Evolutionary conservation across 139 green algal genomes (phyloP).

Genomic region (Volvox reticuliferus): DNA sequence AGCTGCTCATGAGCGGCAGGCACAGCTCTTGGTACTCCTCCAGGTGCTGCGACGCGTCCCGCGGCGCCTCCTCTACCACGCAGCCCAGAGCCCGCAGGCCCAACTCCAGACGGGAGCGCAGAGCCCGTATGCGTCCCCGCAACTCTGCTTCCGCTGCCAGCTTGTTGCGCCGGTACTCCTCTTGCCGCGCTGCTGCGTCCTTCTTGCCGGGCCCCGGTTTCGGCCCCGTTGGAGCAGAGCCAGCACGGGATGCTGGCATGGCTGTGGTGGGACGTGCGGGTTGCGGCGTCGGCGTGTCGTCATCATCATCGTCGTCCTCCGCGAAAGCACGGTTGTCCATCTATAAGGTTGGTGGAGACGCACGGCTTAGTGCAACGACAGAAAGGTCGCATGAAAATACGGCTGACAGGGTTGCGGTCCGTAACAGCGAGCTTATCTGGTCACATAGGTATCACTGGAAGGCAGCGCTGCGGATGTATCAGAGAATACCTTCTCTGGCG

Average conservation of each 20-base stretch:
- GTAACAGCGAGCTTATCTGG: too few species aligned
- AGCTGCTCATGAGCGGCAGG: conserved; percentile 71
- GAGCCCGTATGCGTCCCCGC: conserved; percentile 63
- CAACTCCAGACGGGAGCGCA: conserved; percentile 71
- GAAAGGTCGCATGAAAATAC: too few species aligned
- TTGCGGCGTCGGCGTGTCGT: conserved; percentile 53
- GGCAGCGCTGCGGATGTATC: too few species aligned
- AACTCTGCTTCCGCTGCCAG: conserved; percentile 76
- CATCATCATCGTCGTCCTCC: conserved; percentile 51
- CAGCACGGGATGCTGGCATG: conserved; percentile 2
- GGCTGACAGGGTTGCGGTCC: too few species aligned
- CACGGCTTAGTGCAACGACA: too few species aligned
- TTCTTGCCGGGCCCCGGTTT: conserved; percentile 59
- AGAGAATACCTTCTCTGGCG: too few species aligned
- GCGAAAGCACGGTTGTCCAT: conserved; percentile 62
- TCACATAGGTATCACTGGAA: too few species aligned
- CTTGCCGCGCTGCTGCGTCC: conserved; percentile 69
- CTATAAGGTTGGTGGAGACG: conserved; percentile 32
- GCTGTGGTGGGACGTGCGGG: conserved; percentile 4
- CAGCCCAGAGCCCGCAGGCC: conserved; percentile 71
- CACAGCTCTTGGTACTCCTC: conserved; percentile 69
- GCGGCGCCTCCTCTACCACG: conserved; percentile 57
- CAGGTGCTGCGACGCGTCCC: conserved; percentile 68
- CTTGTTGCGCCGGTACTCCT: conserved; percentile 68
- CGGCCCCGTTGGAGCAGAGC: background rate